These are phyloP conservation scores for Trichoderma hamatum DNA, from an alignment of 2,329 filamentous ascomycete species.

Conservation along the genomic window DNA sequence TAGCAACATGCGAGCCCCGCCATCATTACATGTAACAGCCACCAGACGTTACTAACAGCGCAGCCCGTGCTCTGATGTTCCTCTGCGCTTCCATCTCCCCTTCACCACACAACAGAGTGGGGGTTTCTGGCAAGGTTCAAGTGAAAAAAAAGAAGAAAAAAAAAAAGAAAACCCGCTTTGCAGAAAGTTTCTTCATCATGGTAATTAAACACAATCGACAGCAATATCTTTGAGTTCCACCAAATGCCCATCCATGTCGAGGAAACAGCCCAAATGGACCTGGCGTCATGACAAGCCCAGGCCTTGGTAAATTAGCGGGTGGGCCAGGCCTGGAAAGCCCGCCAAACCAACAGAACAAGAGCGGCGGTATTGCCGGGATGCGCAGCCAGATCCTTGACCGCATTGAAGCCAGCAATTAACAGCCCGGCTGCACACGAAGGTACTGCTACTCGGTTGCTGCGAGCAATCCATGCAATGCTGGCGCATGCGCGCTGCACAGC, in stretches of 20 bases:
- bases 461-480: background rate
- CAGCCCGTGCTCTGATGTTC: background rate
- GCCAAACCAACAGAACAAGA: background rate
- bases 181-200: slow-evolving; percentile 9
- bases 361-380: slow-evolving; percentile 17
- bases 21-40: background rate
- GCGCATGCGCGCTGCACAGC: background rate
- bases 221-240: slow-evolving; percentile 18
- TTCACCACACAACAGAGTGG: background rate
- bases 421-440: background rate
- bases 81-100: background rate
- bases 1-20: background rate
- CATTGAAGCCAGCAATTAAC: slow-evolving; percentile 7
- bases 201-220: slow-evolving; percentile 1
- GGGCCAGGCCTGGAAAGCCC: slow-evolving; percentile 21
- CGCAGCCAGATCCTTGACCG: slow-evolving; percentile 5
- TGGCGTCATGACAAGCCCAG: slow-evolving; percentile 3
- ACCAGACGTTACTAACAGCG: too few species aligned
- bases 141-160: background rate
- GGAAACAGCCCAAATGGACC: slow-evolving; percentile 17
- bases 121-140: background rate
- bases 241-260: slow-evolving; percentile 14
- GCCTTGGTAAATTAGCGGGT: slow-evolving; percentile 24
- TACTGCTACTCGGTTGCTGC: background rate
- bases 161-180: background rate